phyloP scores from a whole-genome alignment of 768 basidiomycete genomes.

The Trametes cingulata region DNA sequence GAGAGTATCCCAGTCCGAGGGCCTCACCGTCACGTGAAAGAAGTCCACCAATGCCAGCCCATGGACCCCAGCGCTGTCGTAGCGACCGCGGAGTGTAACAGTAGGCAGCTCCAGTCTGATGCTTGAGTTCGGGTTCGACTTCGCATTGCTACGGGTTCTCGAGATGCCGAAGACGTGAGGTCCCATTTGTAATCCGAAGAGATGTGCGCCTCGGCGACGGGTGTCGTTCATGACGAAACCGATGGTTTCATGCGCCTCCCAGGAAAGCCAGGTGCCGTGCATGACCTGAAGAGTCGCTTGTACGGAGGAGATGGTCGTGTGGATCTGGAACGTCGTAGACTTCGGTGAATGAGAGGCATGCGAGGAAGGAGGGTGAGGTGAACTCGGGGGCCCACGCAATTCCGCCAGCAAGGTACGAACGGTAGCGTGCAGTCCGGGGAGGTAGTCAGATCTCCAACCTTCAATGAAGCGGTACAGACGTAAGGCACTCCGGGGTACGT shows the following conservation, averaged over 20 bases:
- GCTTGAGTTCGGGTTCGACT: constrained; percentile 44
- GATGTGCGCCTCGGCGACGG: constrained; percentile 36
- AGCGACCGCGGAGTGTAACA: constrained; percentile 60
- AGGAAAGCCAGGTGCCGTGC: constrained; percentile 86
- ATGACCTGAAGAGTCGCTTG: constrained; percentile 77
- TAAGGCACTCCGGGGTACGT: constrained; percentile 79
- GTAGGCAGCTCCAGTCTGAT: constrained; percentile 69
- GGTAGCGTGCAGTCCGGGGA: constrained; percentile 72
- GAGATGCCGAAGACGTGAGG: constrained; percentile 65
- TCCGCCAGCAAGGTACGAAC: constrained; percentile 67
- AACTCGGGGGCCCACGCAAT: constrained; percentile 45
- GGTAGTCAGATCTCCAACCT: constrained; percentile 80
- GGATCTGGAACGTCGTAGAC: constrained; percentile 45
- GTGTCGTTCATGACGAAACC: constrained; percentile 38
- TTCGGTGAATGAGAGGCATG: constrained; percentile 5
- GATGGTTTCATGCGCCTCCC: constrained; percentile 57
- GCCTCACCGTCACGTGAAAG: constrained; percentile 73
- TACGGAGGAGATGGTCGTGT: constrained; percentile 51
- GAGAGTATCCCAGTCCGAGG: constrained; percentile 81
- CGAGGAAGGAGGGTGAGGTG: constrained; percentile 29
- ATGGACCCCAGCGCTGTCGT: constrained; percentile 51
- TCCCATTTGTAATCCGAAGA: constrained; percentile 65
- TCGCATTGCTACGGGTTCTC: constrained; percentile 30
- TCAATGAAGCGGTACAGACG: constrained; percentile 77
- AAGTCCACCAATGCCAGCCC: constrained; percentile 64